Evolutionary conservation across 1,139 yeast genomes (phyloP), one percentile per base, ranked within the genome.

Genomic region (Magnusiomyces starmeri): DNA sequence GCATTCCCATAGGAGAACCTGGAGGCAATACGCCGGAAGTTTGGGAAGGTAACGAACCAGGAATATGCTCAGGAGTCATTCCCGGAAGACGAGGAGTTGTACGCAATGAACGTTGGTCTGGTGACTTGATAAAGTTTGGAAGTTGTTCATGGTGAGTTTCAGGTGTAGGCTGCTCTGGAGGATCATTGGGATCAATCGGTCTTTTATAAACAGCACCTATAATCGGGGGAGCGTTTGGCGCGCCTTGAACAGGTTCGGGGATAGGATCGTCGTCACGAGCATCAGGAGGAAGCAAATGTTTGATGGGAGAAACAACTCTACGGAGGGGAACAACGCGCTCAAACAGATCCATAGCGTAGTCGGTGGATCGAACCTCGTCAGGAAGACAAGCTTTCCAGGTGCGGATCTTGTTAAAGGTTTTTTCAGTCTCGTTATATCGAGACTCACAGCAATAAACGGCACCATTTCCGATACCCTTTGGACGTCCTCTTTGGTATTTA

Each of bases 371-470:
- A 41, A 90, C 86, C 65, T 90, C 98, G 68, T 92, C 98, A 0
- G 98, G 98, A 59, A 92, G 77, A 72, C 98, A 92, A 3, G 97
- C 97, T 68, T 88, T 92, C 98, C 98, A 92, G 1, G 98, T 92
- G 65, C 97, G 80, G 62, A 92, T 92, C 65, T 94, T 84, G 70
- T 92, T 92, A 74, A 92, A 92, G 26, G 83, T 84, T 65, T 87
- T 88, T 62, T 86, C 95, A 54, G 79, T 77, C 65, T 90, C 97
- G 65, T 92, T 92, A 70, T 90, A 92, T 63, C 98, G 81, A 67
- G 82, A 87, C 69, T 92, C 98, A 72, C 98, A 92, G 60, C 94
- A 85, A 68, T 89, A 92, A 67, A 95, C 79, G 4, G 95, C 92
- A 18, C 67, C 63, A 45, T 63, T 61, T 44, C 73, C 73, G 21